Evolutionary conservation across 371 early-diverging fungal genomes (phyloP), one percentile per base, ranked within the genome.

Genomic region (Circinella umbellata): DNA sequence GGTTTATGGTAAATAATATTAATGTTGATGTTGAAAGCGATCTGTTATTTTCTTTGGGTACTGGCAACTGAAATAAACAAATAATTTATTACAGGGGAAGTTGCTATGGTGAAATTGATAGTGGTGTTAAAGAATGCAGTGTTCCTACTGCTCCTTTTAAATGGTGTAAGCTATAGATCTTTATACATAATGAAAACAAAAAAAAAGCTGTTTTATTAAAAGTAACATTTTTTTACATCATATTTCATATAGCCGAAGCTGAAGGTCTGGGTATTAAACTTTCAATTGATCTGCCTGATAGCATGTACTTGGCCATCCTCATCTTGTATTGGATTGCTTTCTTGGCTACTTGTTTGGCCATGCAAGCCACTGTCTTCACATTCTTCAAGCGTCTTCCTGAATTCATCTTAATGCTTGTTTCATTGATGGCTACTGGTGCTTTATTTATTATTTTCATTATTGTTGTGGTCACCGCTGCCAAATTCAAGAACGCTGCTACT

Each of bases 271-370:
- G 17, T 34, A 51, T 72, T 13, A 36, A 59, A 39, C 51, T 64
- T 8, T 63, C 51, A 51, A 39, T 68, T 9, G 39, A 64, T 42
- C 4, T 68, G 7, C 72, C 68, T 15, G 69, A 78, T 37, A 59
- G 60, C 35, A 67, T 82, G 0, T 78, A 76, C 61, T 59, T 80
- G 14, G 81, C 84, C 47, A 72, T 75, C 47, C 78, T 83, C 60
- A 74, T 81, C 15, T 66, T 83, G 17, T 83, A 80, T 63, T 81
- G 78, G 78, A 77, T 83, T 67, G 81, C 78, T 4, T 70, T 79
- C 42, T 76, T 75, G 48, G 73, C 81, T 36, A 80, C 78, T 8
- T 73, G 75, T 9, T 34, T 80, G 46, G 81, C 84, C 37, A 66
- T 83, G 49, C 42, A 76, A 35, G 73, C 78, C 61, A 80, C 84